These are phyloP conservation scores for Xanthoparmelia taractica DNA, from an alignment of 495 filamentous ascomycete genomes.

Conservation along the genomic window DNA sequence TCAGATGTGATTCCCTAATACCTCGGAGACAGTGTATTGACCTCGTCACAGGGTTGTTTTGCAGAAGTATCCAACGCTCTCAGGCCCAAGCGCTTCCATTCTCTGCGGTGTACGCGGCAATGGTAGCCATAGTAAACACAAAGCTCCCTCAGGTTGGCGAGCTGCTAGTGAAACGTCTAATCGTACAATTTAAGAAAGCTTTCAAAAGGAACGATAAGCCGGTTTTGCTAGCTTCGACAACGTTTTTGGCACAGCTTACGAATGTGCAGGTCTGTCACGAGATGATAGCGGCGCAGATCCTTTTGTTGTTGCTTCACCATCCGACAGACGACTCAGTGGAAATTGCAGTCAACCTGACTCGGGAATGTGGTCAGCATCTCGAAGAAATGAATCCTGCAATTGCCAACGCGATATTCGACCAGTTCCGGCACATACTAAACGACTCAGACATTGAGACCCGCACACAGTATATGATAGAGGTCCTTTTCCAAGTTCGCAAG, in stretches of 20 bases:
- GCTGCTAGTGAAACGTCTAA: conserved; percentile 72
- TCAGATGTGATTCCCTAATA: not conserved
- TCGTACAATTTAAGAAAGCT: conserved; percentile 89
- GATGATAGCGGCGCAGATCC: conserved; percentile 81
- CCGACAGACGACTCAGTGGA: conserved; percentile 97
- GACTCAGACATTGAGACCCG: conserved; percentile 94
- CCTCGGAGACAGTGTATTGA: not conserved
- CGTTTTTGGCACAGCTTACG: conserved; percentile 87
- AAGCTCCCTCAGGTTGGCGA: conserved; percentile 94
- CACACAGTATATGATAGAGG: conserved; percentile 97
- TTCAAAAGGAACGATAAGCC: conserved; percentile 97
- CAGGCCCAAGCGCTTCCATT: conserved; percentile 95
- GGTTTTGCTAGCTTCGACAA: conserved; percentile 82
- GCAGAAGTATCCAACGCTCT: conserved; percentile 93
- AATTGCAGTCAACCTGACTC: conserved; percentile 85
- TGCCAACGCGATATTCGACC: conserved; percentile 83
- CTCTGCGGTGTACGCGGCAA: conserved; percentile 87
- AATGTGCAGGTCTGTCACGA: conserved; percentile 96
- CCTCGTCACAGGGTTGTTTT: conserved; percentile 61
- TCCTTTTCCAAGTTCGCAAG: conserved; percentile 92
- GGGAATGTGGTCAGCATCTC: conserved; percentile 85
- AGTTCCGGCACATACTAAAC: conserved; percentile 89
- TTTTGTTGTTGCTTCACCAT: conserved; percentile 80
- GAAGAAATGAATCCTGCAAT: conserved; percentile 89
- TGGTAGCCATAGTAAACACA: conserved; percentile 95